Evolutionary conservation across 768 basidiomycete species (phyloP), one percentile per base, ranked within the genome.

Genomic region (Mrakia blollopis): DNA sequence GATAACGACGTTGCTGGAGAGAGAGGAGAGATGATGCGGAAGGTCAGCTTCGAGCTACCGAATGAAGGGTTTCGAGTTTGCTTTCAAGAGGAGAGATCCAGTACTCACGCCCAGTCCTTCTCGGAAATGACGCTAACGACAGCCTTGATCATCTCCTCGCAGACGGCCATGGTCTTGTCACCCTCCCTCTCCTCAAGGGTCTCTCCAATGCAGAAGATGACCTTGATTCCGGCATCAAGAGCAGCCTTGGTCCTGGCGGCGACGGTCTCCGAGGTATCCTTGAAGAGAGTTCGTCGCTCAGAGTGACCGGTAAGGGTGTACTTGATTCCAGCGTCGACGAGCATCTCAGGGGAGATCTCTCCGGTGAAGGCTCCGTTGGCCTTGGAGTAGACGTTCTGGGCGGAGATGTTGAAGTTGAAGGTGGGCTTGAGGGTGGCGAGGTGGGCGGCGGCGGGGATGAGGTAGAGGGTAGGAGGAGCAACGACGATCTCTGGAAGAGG

Each of bases 231-330:
- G 1, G 87, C 86, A 74, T 89, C 88, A 79, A 98, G 84, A 28
- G 95, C 92, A 2, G 91, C 91, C 80, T 89, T 88, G 80, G 92
- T 92, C 87, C 98, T 98, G 79, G 87, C 85, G 16, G 93, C 95
- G 79, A 98, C 90, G 44, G 41, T 30, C 74, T 89, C 89, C 75
- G 92, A 92, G 39, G 90, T 88, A 84, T 99, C 97, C 82, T 90
- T 88, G 88, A 98, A 99, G 79, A 94, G 83, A 11, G 92, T 91
- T 78, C 97, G 91, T 79, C 97, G 92, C 85, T 99, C 97, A 63
- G 95, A 98, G 87, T 99, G 97, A 52, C 96, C 96, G 71, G 98
- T 88, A 84, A 99, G 91, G 80, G 97, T 94, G 83, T 92, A 98
- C 76, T 91, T 91, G 76, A 98, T 89, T 9, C 86, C 87, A n/a